Base-by-base conservation (phyloP, 2,329 filamentous ascomycete species). In the Parasarocladium wereldwijsianum region DNA sequence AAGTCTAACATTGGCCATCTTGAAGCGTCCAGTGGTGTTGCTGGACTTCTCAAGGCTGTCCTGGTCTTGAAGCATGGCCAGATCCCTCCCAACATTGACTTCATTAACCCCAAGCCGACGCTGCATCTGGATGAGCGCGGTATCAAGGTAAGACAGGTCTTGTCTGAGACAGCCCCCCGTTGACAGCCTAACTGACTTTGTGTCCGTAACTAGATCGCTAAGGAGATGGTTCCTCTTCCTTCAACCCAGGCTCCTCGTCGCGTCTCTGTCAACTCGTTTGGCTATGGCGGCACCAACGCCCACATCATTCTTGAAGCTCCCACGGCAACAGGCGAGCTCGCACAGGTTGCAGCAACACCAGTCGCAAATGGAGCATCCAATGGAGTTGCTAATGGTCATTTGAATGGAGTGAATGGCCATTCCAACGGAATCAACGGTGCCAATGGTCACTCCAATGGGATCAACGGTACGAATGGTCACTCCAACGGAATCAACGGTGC, bases 221-320 rank as follows among this genome's bases (percentile, higher is more conserved):
- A 21, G 19, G 19, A 21, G 19, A 21, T 21, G 19, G 19, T 21
- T 21, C 19, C 19, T 2, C 34, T 41, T 3, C 58, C 54, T 53
- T 54, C 55, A 0, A 28, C 40, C 1, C 24, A 21, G 10, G 35
- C 26, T 1, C n/a, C 31, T 0, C 34, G 47, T 3, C 36, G 44
- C 16, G 41, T 43, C 1, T 43, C 40, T 30, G 38, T 57, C 19
- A 54, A 53, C 32, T 44, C 39, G 2, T 57, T 54, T 26, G 52
- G 54, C 2, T 47, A 35, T 33, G 53, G 53, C 4, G 52, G 53
- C 4, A 39, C 47, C 2, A 55, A 56, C 19, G 44, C 41, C 2
- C 51, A 56, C 27, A 40, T 29, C 15, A 35, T 46, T n/a, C 12
- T 46, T 6, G 42, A 44, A 25, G 20, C 35, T 5, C 26, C 33